A percentile compares a stretch with the other conserved stretches of the same genome.
Conservation (phyloP, 2,329 filamentous ascomycete species). For the Boeremia exigua region DNA sequence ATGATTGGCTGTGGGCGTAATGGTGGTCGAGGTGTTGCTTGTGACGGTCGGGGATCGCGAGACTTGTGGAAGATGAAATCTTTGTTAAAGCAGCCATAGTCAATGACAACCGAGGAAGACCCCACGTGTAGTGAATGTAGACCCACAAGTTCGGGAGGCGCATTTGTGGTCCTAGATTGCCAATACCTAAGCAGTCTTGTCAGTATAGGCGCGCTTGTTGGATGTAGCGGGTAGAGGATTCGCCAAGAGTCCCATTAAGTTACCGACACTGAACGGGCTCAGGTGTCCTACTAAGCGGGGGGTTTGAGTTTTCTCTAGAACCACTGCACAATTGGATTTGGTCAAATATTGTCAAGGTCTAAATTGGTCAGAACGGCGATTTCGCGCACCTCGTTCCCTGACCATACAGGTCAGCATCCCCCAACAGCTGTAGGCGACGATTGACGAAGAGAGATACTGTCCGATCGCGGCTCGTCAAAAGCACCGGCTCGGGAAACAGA, state of each 20-base stretch:
- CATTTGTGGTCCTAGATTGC: background rate
- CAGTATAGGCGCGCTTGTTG: slow-evolving; percentile 17
- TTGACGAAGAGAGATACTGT: too few relatives aligned
- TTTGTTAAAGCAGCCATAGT: background rate
- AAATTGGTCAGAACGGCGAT: too few relatives aligned
- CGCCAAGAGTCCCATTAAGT: background rate
- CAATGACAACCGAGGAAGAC: slow-evolving; percentile 13
- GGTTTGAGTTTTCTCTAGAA: background rate
- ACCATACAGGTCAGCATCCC: too few relatives aligned
- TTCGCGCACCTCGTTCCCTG: too few relatives aligned
- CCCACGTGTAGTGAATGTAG: slow-evolving; percentile 17
- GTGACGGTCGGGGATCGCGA: slow-evolving; percentile 2
- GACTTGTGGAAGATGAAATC: background rate
- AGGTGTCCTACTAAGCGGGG: background rate
- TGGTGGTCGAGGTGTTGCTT: background rate
- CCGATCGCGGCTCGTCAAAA: too few relatives aligned
- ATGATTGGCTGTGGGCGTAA: background rate
- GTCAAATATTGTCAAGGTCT: too few relatives aligned
- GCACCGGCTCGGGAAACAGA: too few relatives aligned
- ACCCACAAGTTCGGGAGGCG: background rate
- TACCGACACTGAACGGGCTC: background rate
- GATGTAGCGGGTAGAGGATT: background rate
- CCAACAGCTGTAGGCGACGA: too few relatives aligned
- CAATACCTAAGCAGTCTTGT: slow-evolving; percentile 26
- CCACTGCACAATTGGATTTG: too few relatives aligned